Conservation (phyloP, 108 stramenopile genomes). For the Fistulifera solaris region DNA sequence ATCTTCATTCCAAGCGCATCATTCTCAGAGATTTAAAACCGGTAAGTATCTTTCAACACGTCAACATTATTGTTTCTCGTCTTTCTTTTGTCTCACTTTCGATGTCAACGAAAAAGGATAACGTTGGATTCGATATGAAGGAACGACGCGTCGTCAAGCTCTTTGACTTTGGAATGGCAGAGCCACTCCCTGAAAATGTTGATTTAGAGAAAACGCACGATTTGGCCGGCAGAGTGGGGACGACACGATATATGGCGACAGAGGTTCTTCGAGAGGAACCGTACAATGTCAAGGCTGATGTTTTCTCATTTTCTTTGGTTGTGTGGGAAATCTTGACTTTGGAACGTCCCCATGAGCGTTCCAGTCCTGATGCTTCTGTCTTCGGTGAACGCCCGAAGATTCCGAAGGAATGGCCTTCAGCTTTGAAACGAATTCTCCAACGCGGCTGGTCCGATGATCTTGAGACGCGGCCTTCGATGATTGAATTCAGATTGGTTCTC, state of each 20-base stretch:
- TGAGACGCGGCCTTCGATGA: constrained; percentile 23
- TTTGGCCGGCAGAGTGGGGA: no score
- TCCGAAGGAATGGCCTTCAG: constrained; percentile 26
- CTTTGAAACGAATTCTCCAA: constrained; percentile 26
- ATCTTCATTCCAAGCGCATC: constrained; percentile 36
- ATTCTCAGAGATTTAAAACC: constrained; percentile 54
- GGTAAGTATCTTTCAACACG: constrained; percentile 50
- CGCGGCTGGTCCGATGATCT: constrained; percentile 29
- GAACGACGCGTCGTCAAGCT: constrained; percentile 24
- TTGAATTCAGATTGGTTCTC: constrained; percentile 1
- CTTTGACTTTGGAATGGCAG: constrained; percentile 64
- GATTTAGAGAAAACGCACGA: no score
- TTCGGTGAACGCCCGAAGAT: constrained; percentile 32
- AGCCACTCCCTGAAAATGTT: no score
- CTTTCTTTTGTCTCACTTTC: no score
- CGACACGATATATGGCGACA: not conserved
- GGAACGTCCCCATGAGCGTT: constrained; percentile 9
- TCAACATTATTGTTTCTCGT: constrained; percentile 32
- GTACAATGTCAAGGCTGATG: constrained; percentile 48
- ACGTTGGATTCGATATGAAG: no score
- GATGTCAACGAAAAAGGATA: no score
- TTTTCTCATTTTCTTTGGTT: constrained; percentile 44
- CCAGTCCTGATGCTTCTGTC: constrained; percentile 11
- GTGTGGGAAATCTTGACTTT: constrained; percentile 23
- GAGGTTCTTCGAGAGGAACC: constrained; percentile 39